Conservation (phyloP, 1,284 basidiomycete species). For the Malassezia slooffiae region DNA sequence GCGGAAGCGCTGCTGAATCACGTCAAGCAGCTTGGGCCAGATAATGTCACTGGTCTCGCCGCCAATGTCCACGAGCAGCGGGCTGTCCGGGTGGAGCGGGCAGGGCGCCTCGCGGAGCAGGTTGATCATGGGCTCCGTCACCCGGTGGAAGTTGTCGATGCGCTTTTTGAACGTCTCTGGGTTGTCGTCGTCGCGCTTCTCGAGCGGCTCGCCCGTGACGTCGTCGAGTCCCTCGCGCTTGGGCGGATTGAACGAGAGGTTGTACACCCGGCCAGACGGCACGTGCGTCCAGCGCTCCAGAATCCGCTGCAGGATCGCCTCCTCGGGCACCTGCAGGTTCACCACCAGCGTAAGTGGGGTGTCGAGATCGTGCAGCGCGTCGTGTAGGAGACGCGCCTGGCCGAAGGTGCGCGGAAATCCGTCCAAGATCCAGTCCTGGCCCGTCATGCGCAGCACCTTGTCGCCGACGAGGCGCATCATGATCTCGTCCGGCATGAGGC, state of each 20-base stretch:
- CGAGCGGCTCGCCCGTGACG: conserved; percentile 77
- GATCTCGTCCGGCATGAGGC: conserved; percentile 39
- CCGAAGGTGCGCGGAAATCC: conserved; percentile 87
- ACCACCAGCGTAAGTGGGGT: conserved; percentile 64
- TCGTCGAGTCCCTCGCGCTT: conserved; percentile 78
- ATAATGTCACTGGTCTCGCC: conserved; percentile 85
- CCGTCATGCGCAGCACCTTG: conserved; percentile 17
- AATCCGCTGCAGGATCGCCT: conserved; percentile 78
- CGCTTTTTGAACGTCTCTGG: conserved; percentile 74
- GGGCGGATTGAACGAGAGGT: conserved; percentile 60
- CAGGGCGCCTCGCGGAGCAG: conserved; percentile 40
- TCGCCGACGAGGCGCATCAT: conserved; percentile 40
- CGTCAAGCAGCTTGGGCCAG: conserved; percentile 65
- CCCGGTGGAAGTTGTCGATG: conserved; percentile 68
- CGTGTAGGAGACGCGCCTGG: conserved; percentile 74
- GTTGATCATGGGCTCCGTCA: conserved; percentile 71
- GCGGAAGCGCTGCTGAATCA: conserved; percentile 48
- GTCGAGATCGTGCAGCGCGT: conserved; percentile 23
- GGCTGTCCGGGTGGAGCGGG: conserved; percentile 4
- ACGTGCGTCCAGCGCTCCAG: too few species aligned
- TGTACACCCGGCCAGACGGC: conserved; percentile 14
- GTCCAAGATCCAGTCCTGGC: conserved; percentile 77
- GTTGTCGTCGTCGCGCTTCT: conserved; percentile 81
- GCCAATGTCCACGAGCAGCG: conserved; percentile 57
- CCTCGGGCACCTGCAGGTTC: conserved; percentile 81